A percentile compares a stretch with the other conserved stretches of the same genome.
These are phyloP conservation scores for Acanthamoeba castellanii DNA, from an alignment of 208 protist species.

Conservation along the genomic window DNA sequence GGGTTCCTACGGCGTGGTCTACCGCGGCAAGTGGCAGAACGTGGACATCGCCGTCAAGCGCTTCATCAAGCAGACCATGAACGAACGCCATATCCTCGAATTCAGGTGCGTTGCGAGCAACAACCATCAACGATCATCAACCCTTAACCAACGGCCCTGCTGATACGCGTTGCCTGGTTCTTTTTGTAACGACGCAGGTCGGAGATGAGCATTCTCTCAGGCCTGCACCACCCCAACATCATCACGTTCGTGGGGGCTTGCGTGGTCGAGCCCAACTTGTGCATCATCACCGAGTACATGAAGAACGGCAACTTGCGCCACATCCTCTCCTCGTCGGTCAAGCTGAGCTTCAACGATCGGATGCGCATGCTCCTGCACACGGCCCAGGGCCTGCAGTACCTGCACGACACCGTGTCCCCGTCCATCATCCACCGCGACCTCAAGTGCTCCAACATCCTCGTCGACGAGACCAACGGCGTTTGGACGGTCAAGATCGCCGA, in stretches of 20 bases:
- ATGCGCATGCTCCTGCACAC: conserved; percentile 48
- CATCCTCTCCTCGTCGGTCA: conserved; percentile 9
- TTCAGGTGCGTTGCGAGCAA: background rate
- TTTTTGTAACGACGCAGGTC: background rate
- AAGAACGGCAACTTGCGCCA: conserved; percentile 1
- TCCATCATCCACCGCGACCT: conserved; percentile 45
- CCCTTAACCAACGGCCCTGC: too few species aligned
- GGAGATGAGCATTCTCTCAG: conserved; percentile 45
- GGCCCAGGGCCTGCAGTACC: conserved; percentile 38
- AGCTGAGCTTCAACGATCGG: conserved; percentile 35
- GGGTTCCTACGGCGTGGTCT: conserved; percentile 55
- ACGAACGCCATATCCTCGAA: conserved; percentile 9
- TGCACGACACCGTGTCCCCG: conserved; percentile 5
- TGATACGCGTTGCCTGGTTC: too few species aligned
- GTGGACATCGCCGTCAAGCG: conserved; percentile 38
- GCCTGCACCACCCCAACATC: conserved; percentile 50
- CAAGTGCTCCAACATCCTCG: conserved; percentile 57
- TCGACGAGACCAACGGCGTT: conserved; percentile 25
- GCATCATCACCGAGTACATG: conserved; percentile 69
- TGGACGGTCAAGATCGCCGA: conserved; percentile 55
- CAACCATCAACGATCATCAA: too few species aligned
- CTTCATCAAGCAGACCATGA: conserved; percentile 57
- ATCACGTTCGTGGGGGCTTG: conserved; percentile 27
- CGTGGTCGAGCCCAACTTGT: conserved; percentile 29
- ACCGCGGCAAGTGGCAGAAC: conserved; percentile 43